A percentile compares a stretch with the other conserved stretches of the same genome.
Conservation (phyloP, 1,284 basidiomycete species). For the Filobasidium uniguttulatum region DNA sequence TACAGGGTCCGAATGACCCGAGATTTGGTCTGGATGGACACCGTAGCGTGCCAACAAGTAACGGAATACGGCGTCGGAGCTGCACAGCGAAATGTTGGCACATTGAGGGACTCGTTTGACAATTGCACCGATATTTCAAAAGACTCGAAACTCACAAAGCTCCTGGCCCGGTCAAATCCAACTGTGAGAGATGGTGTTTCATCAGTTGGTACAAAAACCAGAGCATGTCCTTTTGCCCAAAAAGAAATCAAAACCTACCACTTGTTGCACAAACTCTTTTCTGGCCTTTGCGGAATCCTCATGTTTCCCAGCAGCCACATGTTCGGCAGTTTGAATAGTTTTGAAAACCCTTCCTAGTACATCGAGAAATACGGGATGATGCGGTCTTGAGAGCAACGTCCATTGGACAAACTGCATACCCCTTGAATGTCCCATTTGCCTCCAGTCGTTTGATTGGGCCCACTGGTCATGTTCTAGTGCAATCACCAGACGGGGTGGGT, state of each 20-base stretch:
- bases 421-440: constrained; percentile 6
- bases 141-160: constrained; percentile 4
- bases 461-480: constrained; percentile 6
- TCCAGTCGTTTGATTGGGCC: constrained; percentile 1
- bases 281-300: background rate
- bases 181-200: too few species aligned
- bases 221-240: background rate
- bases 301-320: background rate
- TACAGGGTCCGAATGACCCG: constrained; percentile 5
- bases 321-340: background rate
- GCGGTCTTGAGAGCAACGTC: constrained; percentile 18
- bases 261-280: background rate
- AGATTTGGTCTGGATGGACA: constrained; percentile 12
- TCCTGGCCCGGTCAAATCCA: constrained; percentile 15
- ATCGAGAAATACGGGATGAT: constrained; percentile 16
- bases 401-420: constrained; percentile 17
- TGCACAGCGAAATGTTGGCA: background rate
- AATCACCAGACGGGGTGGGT: constrained; percentile 3
- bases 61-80: constrained; percentile 14
- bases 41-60: constrained; percentile 16
- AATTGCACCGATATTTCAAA: too few species aligned
- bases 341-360: constrained; percentile 13
- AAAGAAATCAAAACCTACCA: background rate
- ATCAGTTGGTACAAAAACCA: background rate
- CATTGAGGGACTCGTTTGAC: background rate